Conservation (phyloP, 495 filamentous ascomycete genomes). For the Aspergillus coremiiformis region DNA sequence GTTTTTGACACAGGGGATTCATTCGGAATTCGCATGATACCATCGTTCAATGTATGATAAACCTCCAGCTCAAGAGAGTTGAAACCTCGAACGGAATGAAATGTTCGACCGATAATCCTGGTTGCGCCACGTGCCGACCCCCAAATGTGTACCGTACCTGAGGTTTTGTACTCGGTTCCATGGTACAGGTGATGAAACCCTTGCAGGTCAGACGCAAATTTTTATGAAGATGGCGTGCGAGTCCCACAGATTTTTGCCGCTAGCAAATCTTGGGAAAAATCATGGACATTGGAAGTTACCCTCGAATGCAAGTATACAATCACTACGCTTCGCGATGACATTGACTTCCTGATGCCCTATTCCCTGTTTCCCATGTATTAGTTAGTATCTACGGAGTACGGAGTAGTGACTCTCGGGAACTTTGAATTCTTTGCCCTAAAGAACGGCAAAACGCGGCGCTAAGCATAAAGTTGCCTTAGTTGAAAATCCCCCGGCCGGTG, state of each 20-base stretch:
- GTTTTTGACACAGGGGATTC: conserved; percentile 7
- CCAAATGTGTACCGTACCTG: too few relatives aligned
- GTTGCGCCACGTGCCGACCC: neutral
- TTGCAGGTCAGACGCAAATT: neutral
- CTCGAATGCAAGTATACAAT: too few relatives aligned
- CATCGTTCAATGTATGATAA: conserved; percentile 15
- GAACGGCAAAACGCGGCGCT: neutral
- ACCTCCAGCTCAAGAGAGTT: neutral
- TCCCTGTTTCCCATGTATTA: too few relatives aligned
- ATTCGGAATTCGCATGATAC: conserved; percentile 16
- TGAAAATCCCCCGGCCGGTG: neutral
- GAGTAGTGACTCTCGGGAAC: too few relatives aligned
- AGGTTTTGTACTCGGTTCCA: neutral
- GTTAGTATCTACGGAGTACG: too few relatives aligned
- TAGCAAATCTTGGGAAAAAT: neutral
- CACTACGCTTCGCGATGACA: too few relatives aligned
- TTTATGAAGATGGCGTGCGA: neutral
- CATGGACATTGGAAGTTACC: too few relatives aligned
- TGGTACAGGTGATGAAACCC: neutral
- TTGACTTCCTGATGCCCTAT: too few relatives aligned
- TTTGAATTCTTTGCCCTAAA: neutral
- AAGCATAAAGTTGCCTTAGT: neutral
- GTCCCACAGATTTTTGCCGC: neutral
- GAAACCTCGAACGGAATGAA: neutral
- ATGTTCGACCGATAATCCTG: neutral